These are phyloP conservation scores for Fomitiporia mediterranea DNA, from an alignment of 1,284 basidiomycete species.

Conservation along the genomic window DNA sequence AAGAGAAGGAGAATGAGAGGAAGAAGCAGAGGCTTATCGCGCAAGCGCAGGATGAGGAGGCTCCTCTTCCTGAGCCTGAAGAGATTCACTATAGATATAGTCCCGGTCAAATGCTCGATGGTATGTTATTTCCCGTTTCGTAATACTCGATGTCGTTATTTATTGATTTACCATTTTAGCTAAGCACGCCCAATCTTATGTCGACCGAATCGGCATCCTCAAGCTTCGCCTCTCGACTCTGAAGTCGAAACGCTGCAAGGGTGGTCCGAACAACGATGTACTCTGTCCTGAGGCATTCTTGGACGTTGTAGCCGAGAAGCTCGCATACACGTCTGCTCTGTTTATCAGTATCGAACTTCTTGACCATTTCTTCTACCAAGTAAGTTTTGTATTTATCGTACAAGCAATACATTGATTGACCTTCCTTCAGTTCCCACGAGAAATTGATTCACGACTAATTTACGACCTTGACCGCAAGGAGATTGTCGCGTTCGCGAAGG, in stretches of 20 bases:
- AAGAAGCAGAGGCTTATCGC: conserved; percentile 43
- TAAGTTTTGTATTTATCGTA: conserved; percentile 31
- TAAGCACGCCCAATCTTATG: conserved; percentile 86
- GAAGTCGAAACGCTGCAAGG: conserved; percentile 82
- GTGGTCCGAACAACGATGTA: conserved; percentile 80
- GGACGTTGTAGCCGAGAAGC: conserved; percentile 93
- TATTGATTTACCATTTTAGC: conserved; percentile 43
- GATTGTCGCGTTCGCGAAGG: conserved; percentile 85
- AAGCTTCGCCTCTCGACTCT: conserved; percentile 82
- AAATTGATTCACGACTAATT: conserved; percentile 92
- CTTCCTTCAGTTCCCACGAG: conserved; percentile 85
- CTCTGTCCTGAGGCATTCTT: conserved; percentile 98
- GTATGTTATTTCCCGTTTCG: conserved; percentile 47
- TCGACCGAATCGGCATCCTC: conserved; percentile 76
- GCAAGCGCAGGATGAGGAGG: conserved; percentile 34
- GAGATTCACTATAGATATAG: conserved; percentile 84
- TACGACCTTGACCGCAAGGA: conserved; percentile 88
- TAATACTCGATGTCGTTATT: neutral
- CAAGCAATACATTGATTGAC: neutral
- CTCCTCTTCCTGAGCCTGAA: conserved; percentile 42
- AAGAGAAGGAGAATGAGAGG: conserved; percentile 76
- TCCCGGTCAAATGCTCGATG: conserved; percentile 85
- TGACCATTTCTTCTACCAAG: conserved; percentile 98
- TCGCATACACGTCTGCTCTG: conserved; percentile 95
- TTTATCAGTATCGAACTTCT: conserved; percentile 98